Conservation (phyloP, 1,139 yeast genomes). For the Suhomyces ambrosiae region DNA sequence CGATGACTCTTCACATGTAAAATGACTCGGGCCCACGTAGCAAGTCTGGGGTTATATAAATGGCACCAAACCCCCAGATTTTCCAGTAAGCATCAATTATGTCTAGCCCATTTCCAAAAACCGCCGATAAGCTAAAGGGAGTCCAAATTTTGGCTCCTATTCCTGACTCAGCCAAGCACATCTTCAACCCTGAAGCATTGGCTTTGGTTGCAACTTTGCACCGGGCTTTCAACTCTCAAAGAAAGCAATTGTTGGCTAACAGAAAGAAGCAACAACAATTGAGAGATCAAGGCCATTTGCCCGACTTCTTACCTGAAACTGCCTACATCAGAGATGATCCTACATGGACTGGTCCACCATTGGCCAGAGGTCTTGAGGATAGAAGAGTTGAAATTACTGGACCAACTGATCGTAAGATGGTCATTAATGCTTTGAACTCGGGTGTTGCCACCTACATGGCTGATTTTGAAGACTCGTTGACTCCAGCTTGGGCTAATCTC, state of each 20-base stretch:
- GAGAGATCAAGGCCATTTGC: constrained; percentile 69
- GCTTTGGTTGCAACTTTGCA: constrained; percentile 75
- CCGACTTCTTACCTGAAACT: constrained; percentile 76
- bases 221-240: constrained; percentile 64
- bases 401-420: constrained; percentile 90
- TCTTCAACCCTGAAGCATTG: constrained; percentile 68
- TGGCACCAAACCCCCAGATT: not conserved
- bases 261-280: constrained; percentile 61
- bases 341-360: constrained; percentile 77
- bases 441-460: constrained; percentile 92
- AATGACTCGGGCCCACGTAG: constrained; percentile 6
- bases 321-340: constrained; percentile 68
- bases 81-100: constrained; percentile 18
- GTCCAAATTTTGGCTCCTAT: constrained; percentile 68
- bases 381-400: constrained; percentile 87
- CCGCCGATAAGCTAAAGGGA: constrained; percentile 57
- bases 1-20: constrained; percentile 7
- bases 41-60: constrained; percentile 11
- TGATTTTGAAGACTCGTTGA: constrained; percentile 91
- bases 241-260: constrained; percentile 61
- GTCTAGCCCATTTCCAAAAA: constrained; percentile 57
- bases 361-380: constrained; percentile 76
- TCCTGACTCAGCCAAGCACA: constrained; percentile 59
- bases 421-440: constrained; percentile 88
- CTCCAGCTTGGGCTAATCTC: constrained; percentile 94